A percentile compares a stretch with the other conserved stretches of the same genome.
Conservation (phyloP, 441 rosid genomes). For the Mallotus japonicus region DNA sequence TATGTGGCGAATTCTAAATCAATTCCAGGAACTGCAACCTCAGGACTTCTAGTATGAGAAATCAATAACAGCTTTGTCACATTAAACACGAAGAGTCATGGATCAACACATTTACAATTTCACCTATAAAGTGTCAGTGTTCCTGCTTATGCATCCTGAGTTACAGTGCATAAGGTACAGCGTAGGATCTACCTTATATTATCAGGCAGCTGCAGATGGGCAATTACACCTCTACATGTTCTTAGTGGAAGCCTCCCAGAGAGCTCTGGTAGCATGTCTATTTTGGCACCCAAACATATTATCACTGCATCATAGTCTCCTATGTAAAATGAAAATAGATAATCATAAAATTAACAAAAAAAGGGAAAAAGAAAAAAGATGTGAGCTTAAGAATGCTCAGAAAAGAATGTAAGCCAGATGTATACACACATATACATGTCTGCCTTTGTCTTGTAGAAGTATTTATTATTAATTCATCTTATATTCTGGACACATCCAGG, state of each 20-base stretch:
- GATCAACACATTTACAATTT: neutral
- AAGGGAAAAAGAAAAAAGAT: neutral
- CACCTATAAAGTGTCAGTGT: neutral
- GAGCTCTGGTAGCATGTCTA: constrained; percentile 61
- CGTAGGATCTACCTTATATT: constrained; percentile 38
- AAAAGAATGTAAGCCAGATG: neutral
- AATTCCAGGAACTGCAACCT: neutral
- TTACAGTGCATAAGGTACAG: neutral
- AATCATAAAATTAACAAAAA: constrained; percentile 1
- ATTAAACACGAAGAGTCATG: neutral
- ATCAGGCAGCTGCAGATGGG: constrained; percentile 59
- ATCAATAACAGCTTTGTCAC: neutral
- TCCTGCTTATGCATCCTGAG: neutral
- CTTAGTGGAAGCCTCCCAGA: constrained; percentile 85
- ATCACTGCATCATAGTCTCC: constrained; percentile 79
- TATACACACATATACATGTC: neutral
- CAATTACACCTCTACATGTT: constrained; percentile 83
- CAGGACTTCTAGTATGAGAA: neutral
- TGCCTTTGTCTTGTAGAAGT: neutral
- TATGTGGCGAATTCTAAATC: neutral
- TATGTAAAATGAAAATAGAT: constrained; percentile 21
- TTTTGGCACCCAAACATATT: constrained; percentile 83
- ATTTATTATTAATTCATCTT: neutral
- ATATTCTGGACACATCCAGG: neutral
- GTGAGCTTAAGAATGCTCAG: constrained; percentile 3